Evolutionary conservation across 306 rosid species (phyloP), one percentile per base, ranked within the genome.

Genomic region (Vigna radiata): DNA sequence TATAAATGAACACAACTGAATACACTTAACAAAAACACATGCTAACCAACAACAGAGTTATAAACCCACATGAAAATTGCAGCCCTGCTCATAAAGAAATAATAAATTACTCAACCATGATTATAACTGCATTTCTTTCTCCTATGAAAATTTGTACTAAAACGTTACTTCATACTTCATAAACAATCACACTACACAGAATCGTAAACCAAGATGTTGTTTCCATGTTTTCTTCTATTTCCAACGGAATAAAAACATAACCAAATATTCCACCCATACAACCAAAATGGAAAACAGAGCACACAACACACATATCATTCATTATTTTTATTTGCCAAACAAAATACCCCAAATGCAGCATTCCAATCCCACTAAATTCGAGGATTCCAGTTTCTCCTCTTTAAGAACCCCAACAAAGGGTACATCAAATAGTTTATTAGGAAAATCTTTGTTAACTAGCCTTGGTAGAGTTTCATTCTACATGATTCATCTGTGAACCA

Each of bases 341-440:
- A 52, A 65, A 65, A 19, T 8, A 18, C 63, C 27, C 36, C 25
- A 72, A 79, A 31, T 64, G 10, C 10, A 43, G 17, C 31, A 69
- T 23, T 6, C 70, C 11, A 69, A 71, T 47, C 9, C 50, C 72
- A 77, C 44, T 1, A 50, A 76, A 18, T 33, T 64, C 3, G 33
- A 50, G 64, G 65, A 47, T 88, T 92, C 97, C 99, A 79, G 77
- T 75, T 92, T 90, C 82, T 86, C 87, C 75, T 89, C 90, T 74
- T 56, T 81, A 37, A 75, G 49, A 76, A 65, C 82, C 31, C 84
- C 89, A 82, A 85, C 84, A 79, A 85, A 83, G 66, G 89, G 91
- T 71, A 87, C 89, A 62, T 89, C 97, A 68, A 79, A 88, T 56
- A 89, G 71, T 63, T 79, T 86, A 21, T 85, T 87, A 46, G 91